Evolutionary conservation across 2,329 filamentous ascomycete genomes (phyloP).

Genomic region (Fusarium equiseti): DNA sequence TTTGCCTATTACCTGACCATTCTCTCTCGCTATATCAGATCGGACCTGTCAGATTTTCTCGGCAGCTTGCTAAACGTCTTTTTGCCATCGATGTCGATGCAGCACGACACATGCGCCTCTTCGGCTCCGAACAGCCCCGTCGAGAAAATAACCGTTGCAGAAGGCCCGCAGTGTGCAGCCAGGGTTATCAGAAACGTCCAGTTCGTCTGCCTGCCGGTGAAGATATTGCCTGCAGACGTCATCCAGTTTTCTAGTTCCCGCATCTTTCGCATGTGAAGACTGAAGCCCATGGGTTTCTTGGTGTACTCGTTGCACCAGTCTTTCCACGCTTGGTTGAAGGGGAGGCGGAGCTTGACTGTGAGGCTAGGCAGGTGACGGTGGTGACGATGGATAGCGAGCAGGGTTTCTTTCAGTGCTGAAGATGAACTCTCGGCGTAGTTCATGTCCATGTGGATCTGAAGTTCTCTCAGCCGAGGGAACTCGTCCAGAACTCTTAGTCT

Average conservation of each 20-base stretch:
- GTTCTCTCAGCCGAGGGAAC: conserved; percentile 16
- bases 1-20: not conserved
- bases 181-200: conserved; percentile 25
- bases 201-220: not conserved
- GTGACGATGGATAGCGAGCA: not conserved
- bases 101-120: not conserved
- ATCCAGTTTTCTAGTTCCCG: conserved; percentile 13
- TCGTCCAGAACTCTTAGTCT: conserved; percentile 11
- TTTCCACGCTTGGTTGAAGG: not conserved
- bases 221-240: not conserved
- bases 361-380: not conserved
- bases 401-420: not conserved
- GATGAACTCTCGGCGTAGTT: not conserved
- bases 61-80: not conserved
- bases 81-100: not conserved
- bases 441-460: conserved; percentile 13
- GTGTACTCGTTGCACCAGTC: conserved; percentile 8
- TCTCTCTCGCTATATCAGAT: not conserved
- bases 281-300: not conserved
- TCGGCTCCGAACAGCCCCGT: not conserved
- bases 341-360: not conserved
- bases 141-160: not conserved
- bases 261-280: conserved; percentile 23
- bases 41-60: not conserved
- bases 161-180: conserved; percentile 1